phyloP scores from a whole-genome alignment of 306 rosid genomes.

The Castanea mollissima region DNA sequence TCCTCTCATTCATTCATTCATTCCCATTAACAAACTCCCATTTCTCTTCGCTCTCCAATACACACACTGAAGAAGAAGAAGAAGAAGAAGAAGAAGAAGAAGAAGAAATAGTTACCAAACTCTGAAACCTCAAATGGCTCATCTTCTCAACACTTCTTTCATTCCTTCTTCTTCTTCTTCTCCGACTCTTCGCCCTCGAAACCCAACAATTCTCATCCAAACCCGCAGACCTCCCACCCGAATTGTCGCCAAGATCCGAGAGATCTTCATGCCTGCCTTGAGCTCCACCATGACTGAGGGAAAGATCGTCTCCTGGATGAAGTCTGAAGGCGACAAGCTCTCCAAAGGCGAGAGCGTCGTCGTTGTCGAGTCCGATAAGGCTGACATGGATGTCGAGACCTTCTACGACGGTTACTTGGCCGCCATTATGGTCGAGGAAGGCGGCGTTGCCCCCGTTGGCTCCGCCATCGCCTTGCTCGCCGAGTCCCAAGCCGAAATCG shows the following conservation, averaged over 20 bases:
- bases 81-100: no score
- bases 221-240: slow-evolving; percentile 18
- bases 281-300: slow-evolving; percentile 99
- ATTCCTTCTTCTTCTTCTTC: slow-evolving; percentile 31
- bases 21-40: no score
- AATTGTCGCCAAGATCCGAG: slow-evolving; percentile 85
- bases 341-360: slow-evolving; percentile 96
- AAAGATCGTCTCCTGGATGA: slow-evolving; percentile 91
- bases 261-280: slow-evolving; percentile 97
- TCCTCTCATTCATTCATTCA: no score
- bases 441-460: slow-evolving; percentile 80
- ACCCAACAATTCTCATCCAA: not conserved
- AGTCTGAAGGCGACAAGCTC: slow-evolving; percentile 91
- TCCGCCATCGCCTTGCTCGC: slow-evolving; percentile 89
- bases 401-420: slow-evolving; percentile 95
- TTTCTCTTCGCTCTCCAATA: not conserved
- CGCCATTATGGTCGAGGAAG: slow-evolving; percentile 93
- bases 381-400: slow-evolving; percentile 98
- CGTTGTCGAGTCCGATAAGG: slow-evolving; percentile 97
- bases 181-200: slow-evolving; percentile 23
- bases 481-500: slow-evolving; percentile 78
- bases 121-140: slow-evolving; percentile 54
- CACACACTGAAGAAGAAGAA: not conserved
- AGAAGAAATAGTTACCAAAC: no score
- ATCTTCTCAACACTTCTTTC: slow-evolving; percentile 69